Base-by-base conservation (phyloP, 768 basidiomycete species). In the Hypholoma sublateritium region DNA sequence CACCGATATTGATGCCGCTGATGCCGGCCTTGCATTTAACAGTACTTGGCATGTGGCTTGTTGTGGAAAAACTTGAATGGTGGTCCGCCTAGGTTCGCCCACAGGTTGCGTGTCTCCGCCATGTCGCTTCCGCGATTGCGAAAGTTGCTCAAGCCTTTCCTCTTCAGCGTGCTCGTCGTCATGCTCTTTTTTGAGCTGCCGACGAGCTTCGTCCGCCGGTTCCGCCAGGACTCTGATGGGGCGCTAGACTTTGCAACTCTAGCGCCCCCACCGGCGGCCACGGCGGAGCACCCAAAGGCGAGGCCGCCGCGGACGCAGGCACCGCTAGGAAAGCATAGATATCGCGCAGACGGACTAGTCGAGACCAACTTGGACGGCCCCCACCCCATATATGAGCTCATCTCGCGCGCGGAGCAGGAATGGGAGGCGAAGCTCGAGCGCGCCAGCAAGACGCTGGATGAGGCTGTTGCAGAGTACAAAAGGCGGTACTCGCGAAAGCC, bases 311-410 rank as follows among this genome's bases (percentile, higher is more conserved):
- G 28, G 28, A 32, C 52, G 46, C 43, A 42, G 52, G 28, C 39
- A 28, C 51, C 17, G 12, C 69, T 71, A 6, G 71, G 62, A n/a
- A 62, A 68, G 35, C 76, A 77, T 54, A 58, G 39, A 14, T 76
- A 70, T 62, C 73, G 72, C 24, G 42, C 70, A 5, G 71, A 77
- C 61, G 77, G 77, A 5, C 59, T 79, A 22, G 55, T 79, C n/a
- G 73, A 76, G 53, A 74, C 77, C 50, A 75, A 75, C 41, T 56
- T 66, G 17, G 67, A 72, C 16, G 77, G 75, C 3, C 67, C 69
- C 3, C 91, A 96, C 69, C 94, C 94, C 4, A 94, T 95, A 59
- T 79, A 87, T 28, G 80, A 81, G 43, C 79, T 95, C 55, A 87
- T 95, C 68, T 74, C 79, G 3, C 80, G 86, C 0, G 93, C 92